These are phyloP conservation scores for Blastocystis sp. DNA, from an alignment of 352 stramenopile species.

Conservation along the genomic window DNA sequence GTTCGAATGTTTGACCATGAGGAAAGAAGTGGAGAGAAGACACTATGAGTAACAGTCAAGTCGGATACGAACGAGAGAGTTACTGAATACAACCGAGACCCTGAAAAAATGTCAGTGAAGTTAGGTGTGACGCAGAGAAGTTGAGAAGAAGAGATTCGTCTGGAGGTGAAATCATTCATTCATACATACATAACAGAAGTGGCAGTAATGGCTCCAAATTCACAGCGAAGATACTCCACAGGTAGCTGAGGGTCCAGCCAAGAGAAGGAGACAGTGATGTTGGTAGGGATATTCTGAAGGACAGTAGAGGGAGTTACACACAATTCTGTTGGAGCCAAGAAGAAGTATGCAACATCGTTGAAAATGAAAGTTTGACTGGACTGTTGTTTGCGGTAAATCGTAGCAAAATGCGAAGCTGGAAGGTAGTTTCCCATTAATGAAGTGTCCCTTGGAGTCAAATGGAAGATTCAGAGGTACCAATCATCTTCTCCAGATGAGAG, in stretches of 20 bases:
- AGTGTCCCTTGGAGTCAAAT: not conserved
- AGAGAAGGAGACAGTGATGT: slow-evolving; percentile 2
- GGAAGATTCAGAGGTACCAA: not conserved
- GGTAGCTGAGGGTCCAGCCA: not conserved
- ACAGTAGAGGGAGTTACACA: not conserved
- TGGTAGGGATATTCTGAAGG: not conserved
- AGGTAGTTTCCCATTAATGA: not conserved
- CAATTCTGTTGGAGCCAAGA: slow-evolving; percentile 22
- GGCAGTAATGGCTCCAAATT: not conserved
- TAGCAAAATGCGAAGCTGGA: not conserved
- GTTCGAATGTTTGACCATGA: not conserved
- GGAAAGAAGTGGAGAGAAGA: not conserved
- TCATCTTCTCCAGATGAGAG: not conserved
- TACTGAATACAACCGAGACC: not conserved
- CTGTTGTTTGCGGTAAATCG: not conserved
- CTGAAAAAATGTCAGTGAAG: not conserved
- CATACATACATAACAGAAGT: not conserved
- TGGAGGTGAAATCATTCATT: not conserved
- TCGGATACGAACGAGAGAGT: not conserved
- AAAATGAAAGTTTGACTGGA: not conserved
- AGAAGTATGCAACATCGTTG: not conserved
- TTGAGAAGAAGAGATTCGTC: not conserved
- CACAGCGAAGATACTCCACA: not conserved
- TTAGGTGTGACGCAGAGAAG: not conserved
- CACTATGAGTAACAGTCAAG: not conserved